phyloP scores from a whole-genome alignment of 495 filamentous ascomycete genomes.

The Peziza echinospora region DNA sequence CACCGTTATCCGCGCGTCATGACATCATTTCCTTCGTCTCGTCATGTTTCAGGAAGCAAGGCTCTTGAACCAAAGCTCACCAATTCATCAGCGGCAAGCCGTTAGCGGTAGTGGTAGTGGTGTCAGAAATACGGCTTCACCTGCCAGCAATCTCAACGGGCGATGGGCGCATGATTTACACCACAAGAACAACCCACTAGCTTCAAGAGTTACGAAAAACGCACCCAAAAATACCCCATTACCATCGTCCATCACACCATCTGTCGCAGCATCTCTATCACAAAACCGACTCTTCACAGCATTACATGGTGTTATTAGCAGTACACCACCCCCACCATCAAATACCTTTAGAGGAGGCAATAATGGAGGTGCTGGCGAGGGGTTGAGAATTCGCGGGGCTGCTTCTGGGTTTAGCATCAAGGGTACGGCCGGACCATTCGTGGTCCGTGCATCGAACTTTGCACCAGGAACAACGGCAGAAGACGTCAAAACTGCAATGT shows the following conservation, averaged over 20 bases:
- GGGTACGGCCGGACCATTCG: constrained; percentile 58
- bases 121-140: constrained; percentile 6
- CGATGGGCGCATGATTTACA: constrained; percentile 40
- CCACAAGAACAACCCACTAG: constrained; percentile 19
- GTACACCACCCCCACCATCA: constrained; percentile 10
- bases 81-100: constrained; percentile 7
- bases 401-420: constrained; percentile 46
- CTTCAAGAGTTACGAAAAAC: constrained; percentile 13
- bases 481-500: constrained; percentile 76
- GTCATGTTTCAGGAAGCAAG: constrained; percentile 3
- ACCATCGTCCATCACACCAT: constrained; percentile 20
- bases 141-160: constrained; percentile 25
- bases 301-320: constrained; percentile 13
- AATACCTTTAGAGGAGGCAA: constrained; percentile 4
- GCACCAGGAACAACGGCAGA: constrained; percentile 81
- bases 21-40: constrained; percentile 9
- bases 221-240: constrained; percentile 6
- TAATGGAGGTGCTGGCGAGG: neutral
- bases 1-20: too few species aligned
- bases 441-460: constrained; percentile 76
- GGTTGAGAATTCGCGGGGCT: constrained; percentile 3
- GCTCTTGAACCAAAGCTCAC: constrained; percentile 13
- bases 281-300: constrained; percentile 21
- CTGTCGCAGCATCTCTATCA: constrained; percentile 16
- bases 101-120: constrained; percentile 11